Percentiles rank a stretch among this genome's conserved stretches.
Evolutionary conservation across 2,329 filamentous ascomycete genomes (phyloP).

Genomic region (Pseudocercospora eumusae): DNA sequence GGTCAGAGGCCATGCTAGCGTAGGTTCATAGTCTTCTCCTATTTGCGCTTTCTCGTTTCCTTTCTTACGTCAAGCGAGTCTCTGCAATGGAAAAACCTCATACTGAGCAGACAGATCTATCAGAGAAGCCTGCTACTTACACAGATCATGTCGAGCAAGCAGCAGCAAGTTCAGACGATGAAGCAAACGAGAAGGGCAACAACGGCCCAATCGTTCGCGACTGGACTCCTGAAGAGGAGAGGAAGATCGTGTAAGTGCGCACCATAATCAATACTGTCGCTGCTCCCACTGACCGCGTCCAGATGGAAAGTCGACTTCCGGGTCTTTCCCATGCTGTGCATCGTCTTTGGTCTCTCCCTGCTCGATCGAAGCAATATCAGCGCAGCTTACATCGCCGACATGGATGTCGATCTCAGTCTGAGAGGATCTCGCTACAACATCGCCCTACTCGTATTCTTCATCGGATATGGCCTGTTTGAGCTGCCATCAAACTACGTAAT

Average conservation of each 20-base stretch:
- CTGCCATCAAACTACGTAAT: slow-evolving; percentile 40
- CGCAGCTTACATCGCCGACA: slow-evolving; percentile 69
- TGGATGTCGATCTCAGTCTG: slow-evolving; percentile 43
- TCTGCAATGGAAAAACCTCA: background rate
- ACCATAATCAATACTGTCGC: background rate
- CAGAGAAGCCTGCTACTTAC: slow-evolving; percentile 15
- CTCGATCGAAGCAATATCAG: slow-evolving; percentile 78
- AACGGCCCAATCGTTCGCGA: slow-evolving; percentile 19
- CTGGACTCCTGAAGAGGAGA: slow-evolving; percentile 40
- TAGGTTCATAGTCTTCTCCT: no score
- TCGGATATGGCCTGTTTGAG: slow-evolving; percentile 39
- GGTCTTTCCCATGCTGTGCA: slow-evolving; percentile 41
- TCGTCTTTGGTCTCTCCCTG: slow-evolving; percentile 59
- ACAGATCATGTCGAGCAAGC: slow-evolving; percentile 17
- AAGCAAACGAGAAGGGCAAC: slow-evolving; percentile 10
- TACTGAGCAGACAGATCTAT: background rate
- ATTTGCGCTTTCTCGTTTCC: no score
- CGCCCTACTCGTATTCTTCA: slow-evolving; percentile 39
- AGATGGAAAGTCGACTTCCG: slow-evolving; percentile 38
- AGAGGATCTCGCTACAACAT: slow-evolving; percentile 36
- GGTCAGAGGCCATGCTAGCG: background rate
- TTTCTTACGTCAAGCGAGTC: background rate
- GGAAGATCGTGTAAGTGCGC: slow-evolving; percentile 31
- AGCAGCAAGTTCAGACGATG: slow-evolving; percentile 16
- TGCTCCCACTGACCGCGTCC: background rate